Percentiles rank a stretch among this genome's conserved stretches.
Conservation (phyloP, 2,329 filamentous ascomycete genomes). For the Alternaria triticimaculans region DNA sequence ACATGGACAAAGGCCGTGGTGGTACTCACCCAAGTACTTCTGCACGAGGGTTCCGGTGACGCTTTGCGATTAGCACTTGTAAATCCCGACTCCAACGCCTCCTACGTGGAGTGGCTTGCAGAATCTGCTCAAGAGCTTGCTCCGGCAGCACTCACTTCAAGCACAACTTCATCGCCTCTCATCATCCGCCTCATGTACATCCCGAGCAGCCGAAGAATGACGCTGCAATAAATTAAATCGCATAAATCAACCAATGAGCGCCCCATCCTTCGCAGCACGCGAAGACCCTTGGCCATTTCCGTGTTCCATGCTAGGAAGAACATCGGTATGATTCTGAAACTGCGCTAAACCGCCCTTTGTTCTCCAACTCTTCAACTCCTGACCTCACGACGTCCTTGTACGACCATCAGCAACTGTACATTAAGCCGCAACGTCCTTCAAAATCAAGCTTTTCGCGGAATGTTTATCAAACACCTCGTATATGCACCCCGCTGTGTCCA, state of each 20-base stretch:
- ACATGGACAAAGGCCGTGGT: neutral
- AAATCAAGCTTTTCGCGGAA: slow-evolving; percentile 2
- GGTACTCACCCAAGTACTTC: neutral
- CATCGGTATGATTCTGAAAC: slow-evolving; percentile 13
- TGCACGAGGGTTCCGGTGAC: neutral
- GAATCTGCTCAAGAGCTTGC: neutral
- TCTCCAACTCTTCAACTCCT: neutral
- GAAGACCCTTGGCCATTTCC: neutral
- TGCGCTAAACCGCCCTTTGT: neutral
- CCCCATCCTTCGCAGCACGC: neutral
- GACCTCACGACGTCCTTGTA: neutral
- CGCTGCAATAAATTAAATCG: neutral
- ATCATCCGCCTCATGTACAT: neutral
- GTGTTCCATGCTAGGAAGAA: neutral
- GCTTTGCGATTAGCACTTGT: neutral
- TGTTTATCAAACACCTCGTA: slow-evolving; percentile 6
- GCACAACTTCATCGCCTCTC: neutral
- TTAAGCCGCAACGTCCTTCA: neutral
- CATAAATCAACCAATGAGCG: neutral
- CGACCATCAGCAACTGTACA: neutral
- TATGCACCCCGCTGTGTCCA: slow-evolving; percentile 12
- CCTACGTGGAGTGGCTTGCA: neutral
- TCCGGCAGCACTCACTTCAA: neutral
- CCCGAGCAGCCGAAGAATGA: neutral
- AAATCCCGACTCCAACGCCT: neutral